phyloP scores from a whole-genome alignment of 2,329 filamentous ascomycete species.

The Arthrobotrys sinensis region DNA sequence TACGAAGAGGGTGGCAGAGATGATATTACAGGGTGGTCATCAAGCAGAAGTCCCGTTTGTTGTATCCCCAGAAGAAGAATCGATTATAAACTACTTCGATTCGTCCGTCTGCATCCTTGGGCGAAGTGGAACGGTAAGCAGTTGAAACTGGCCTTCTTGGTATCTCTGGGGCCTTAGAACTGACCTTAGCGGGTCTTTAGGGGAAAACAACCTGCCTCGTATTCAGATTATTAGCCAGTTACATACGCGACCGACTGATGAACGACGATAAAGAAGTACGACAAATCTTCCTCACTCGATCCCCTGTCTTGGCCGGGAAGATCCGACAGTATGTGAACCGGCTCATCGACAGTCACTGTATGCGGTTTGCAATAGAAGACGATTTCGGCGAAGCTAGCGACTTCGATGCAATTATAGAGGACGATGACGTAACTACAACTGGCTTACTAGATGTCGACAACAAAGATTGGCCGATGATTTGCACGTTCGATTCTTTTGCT shows the following conservation, averaged over 20 bases:
- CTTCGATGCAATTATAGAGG: background rate
- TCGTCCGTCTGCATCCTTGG: constrained; percentile 42
- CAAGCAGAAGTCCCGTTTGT: constrained; percentile 27
- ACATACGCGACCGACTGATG: constrained; percentile 18
- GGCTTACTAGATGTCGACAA: constrained; percentile 16
- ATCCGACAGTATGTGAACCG: constrained; percentile 36
- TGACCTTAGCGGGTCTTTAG: constrained; percentile 2
- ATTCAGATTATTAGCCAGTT: constrained; percentile 22
- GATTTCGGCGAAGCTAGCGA: background rate
- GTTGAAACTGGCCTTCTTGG: background rate
- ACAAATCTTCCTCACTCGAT: constrained; percentile 46
- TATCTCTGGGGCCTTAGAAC: background rate
- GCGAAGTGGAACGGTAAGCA: constrained; percentile 33
- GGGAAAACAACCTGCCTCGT: constrained; percentile 45
- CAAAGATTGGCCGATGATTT: constrained; percentile 30
- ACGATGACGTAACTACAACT: background rate
- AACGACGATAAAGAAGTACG: constrained; percentile 19
- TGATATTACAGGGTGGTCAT: constrained; percentile 32
- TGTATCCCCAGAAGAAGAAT: constrained; percentile 34
- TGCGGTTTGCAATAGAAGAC: constrained; percentile 5
- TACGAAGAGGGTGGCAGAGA: constrained; percentile 26
- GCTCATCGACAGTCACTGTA: constrained; percentile 31
- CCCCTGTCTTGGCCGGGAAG: constrained; percentile 37
- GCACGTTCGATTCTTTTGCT: constrained; percentile 40
- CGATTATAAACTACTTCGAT: constrained; percentile 35